Evolutionary conservation across 2,329 filamentous ascomycete genomes (phyloP).

Genomic region (Acrocalymma vagum): DNA sequence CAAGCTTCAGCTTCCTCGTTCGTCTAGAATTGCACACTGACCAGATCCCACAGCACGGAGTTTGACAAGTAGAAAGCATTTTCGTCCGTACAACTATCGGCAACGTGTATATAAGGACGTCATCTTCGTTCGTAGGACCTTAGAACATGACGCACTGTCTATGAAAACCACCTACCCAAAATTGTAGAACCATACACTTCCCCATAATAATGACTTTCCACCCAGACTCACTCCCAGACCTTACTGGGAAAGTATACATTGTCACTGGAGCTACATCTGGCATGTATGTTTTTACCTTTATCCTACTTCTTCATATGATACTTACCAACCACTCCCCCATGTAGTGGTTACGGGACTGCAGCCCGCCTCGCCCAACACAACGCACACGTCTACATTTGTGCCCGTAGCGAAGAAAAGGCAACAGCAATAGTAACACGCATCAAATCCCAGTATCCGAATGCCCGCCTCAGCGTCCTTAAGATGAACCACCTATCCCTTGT

Average conservation of each 20-base stretch:
- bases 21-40: too few relatives aligned
- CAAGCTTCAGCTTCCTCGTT: too few relatives aligned
- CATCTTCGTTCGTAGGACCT: too few relatives aligned
- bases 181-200: too few relatives aligned
- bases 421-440: constrained; percentile 45
- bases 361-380: constrained; percentile 21
- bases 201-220: constrained; percentile 17
- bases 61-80: too few relatives aligned
- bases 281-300: constrained; percentile 12
- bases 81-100: too few relatives aligned
- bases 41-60: too few relatives aligned
- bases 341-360: constrained; percentile 24
- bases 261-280: constrained; percentile 17
- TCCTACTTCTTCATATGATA: background rate
- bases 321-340: constrained; percentile 10
- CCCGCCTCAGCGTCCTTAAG: constrained; percentile 33
- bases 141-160: too few relatives aligned
- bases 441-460: constrained; percentile 31
- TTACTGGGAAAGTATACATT: constrained; percentile 12
- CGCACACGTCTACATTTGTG: constrained; percentile 36
- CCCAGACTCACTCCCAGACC: constrained; percentile 14
- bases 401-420: constrained; percentile 52
- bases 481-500: constrained; percentile 47
- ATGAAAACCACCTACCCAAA: too few relatives aligned
- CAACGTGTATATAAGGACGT: too few relatives aligned